Base-by-base conservation (phyloP, 768 basidiomycete species). In the Hygrophorus russula region DNA sequence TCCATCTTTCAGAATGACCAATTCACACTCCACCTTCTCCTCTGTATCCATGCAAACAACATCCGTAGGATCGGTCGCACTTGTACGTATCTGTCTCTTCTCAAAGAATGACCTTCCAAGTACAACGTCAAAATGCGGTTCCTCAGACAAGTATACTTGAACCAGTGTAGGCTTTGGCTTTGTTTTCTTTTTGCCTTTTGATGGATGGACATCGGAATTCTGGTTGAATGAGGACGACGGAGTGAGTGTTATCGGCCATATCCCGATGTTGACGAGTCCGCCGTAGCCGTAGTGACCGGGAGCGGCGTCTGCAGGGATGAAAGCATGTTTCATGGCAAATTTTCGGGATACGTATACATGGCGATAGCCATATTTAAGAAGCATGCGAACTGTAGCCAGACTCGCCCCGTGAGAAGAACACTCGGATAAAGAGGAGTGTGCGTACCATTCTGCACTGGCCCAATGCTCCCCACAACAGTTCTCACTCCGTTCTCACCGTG, bases 261-360 rank as follows among this genome's bases (percentile, higher is more conserved):
- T 71, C 11, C 92, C 92, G 17, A 93, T 77, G 57, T 81, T 87
- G 43, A 90, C 76, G 7, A 89, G 69, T 3, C 94, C 93, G 6
- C 80, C 74, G 56, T 97, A 99, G n/a, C 96, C 94, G 53, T 93
- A 91, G 47, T 82, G 74, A 5, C 96, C 96, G 5, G 89, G 91
- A 1, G 79, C 77, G 45, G 91, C 85, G 50, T 92, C 89, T 15
- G 69, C 65, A 1, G 90, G 88, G 44, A 97, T 85, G 59, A 99
- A 90, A 1, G 82, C 83, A 57, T 96, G 78, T 50, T 79, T 74
- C 48, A 80, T 66, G 1, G 96, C 96, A 55, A 98, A 99, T 56
- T 84, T 82, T 44, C 96, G 76, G 10, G 92, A 96, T 46, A 99
- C 83, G 63, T 99, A 99, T 40, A 97, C 93, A 54, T 93, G 81